phyloP scores from a whole-genome alignment of 345 rosid genomes.

The Rhizophora mangle region DNA sequence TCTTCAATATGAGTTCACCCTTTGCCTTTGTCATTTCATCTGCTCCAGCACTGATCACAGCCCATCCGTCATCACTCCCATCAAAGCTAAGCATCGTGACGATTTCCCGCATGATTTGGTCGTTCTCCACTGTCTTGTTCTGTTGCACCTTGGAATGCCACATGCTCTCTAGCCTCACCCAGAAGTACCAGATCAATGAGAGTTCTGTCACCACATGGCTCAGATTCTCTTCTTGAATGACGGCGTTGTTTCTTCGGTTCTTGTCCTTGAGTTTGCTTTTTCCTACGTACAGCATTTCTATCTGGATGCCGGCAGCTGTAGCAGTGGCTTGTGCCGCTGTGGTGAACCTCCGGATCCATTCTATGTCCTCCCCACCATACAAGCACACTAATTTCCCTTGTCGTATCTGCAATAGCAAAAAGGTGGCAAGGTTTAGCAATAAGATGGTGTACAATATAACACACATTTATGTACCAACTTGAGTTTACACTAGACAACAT shows the following conservation, averaged over 20 bases:
- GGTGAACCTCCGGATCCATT: constrained; percentile 61
- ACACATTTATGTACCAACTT: too few species aligned
- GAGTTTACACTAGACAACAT: too few species aligned
- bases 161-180: constrained; percentile 67
- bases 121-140: constrained; percentile 35
- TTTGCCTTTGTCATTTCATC: constrained; percentile 42
- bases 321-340: constrained; percentile 34
- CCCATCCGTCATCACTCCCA: constrained; percentile 63
- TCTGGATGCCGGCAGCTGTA: constrained; percentile 29
- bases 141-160: constrained; percentile 54
- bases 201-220: constrained; percentile 42
- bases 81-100: constrained; percentile 53
- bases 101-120: constrained; percentile 51
- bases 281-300: constrained; percentile 69
- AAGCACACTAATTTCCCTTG: constrained; percentile 52
- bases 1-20: constrained; percentile 21
- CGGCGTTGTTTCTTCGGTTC: constrained; percentile 32
- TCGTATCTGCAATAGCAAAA: constrained; percentile 2
- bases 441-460: too few species aligned
- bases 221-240: constrained; percentile 35
- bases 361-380: constrained; percentile 75
- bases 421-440: neutral
- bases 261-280: constrained; percentile 57
- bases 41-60: constrained; percentile 36
- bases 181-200: constrained; percentile 52